A percentile compares a stretch with the other conserved stretches of the same genome.
Evolutionary conservation across 495 filamentous ascomycete genomes (phyloP).

Genomic region (Cercophora sp.): DNA sequence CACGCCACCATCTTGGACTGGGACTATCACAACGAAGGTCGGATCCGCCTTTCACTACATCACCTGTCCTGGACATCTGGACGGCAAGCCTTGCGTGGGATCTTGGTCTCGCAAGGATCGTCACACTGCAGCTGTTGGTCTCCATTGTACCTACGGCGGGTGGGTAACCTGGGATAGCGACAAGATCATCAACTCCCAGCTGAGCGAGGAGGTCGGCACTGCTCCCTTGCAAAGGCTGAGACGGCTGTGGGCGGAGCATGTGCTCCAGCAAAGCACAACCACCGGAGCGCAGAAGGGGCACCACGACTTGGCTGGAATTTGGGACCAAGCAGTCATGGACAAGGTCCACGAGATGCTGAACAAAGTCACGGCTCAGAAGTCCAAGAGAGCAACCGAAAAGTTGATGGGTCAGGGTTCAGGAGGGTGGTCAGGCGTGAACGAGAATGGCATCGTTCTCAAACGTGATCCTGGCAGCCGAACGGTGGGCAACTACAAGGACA

Average conservation of each 20-base stretch:
- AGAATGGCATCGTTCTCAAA: not conserved
- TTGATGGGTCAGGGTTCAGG: not conserved
- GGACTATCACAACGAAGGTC: not conserved
- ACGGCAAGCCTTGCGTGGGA: not conserved
- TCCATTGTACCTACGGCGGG: not conserved
- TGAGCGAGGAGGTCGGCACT: not conserved
- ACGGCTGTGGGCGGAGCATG: not conserved
- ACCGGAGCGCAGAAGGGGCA: no score
- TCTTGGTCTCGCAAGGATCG: not conserved
- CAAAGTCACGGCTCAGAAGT: not conserved
- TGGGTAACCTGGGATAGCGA: not conserved
- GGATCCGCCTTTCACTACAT: conserved; percentile 2
- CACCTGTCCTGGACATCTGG: not conserved
- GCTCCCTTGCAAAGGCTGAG: not conserved
- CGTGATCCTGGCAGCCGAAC: not conserved
- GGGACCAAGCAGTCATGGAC: not conserved
- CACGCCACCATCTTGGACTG: not conserved
- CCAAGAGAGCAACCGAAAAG: not conserved
- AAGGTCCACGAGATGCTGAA: not conserved
- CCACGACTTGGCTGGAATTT: no score
- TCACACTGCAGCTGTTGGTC: not conserved
- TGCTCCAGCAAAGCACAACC: not conserved
- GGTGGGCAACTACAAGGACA: not conserved
- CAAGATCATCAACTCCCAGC: not conserved
- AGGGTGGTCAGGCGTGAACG: not conserved